These are phyloP conservation scores for Oryza glumipatula DNA, from an alignment of 176 grass and related monocot genomes.

Conservation along the genomic window DNA sequence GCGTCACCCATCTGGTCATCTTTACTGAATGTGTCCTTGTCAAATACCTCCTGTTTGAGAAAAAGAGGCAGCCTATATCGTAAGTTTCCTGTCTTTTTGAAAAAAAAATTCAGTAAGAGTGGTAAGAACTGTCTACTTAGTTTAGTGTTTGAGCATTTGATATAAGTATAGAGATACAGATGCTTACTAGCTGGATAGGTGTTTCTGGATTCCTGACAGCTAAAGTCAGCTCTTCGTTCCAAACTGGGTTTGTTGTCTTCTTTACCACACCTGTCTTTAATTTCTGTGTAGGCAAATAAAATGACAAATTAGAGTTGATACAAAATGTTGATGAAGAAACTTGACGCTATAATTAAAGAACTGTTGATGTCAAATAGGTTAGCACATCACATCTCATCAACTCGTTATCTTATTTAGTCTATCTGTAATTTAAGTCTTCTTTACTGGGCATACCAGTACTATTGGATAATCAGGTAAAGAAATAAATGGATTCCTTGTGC, in stretches of 20 bases:
- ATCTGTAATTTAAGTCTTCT: too few relatives aligned
- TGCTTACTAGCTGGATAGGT: conserved; percentile 45
- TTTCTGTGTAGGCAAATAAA: conserved; percentile 12
- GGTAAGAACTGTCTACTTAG: neutral
- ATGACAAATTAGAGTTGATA: neutral
- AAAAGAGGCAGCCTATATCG: too few relatives aligned
- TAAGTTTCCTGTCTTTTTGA: neutral
- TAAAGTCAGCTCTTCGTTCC: conserved; percentile 50
- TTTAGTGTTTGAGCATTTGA: neutral
- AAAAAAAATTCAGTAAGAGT: neutral
- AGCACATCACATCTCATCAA: neutral
- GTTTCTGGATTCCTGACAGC: conserved; percentile 30
- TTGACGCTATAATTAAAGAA: neutral
- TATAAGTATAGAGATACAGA: neutral
- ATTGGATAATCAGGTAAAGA: neutral
- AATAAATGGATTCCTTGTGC: neutral
- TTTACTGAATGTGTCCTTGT: conserved; percentile 64
- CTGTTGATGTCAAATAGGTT: neutral
- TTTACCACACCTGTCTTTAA: conserved; percentile 47
- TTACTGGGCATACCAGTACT: neutral
- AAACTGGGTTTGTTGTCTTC: conserved; percentile 55
- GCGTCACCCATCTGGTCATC: conserved; percentile 85
- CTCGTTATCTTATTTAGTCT: neutral
- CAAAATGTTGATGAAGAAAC: neutral
- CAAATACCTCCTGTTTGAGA: conserved; percentile 62